Base-by-base conservation (phyloP, 768 basidiomycete genomes). In the Trametes cubensis region DNA sequence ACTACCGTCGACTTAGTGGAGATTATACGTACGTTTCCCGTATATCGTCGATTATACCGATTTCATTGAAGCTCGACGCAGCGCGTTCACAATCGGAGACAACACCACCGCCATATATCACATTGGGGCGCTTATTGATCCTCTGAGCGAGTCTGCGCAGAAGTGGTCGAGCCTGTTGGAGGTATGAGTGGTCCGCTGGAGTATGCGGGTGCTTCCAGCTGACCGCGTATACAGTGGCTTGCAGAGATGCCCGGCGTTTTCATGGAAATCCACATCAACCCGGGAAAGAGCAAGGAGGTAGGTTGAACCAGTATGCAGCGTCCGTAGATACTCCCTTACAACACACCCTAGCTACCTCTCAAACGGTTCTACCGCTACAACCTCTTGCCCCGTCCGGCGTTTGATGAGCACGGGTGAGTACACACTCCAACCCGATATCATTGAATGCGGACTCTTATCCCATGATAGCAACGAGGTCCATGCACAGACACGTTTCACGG, bases 341-440 rank as follows among this genome's bases (percentile, higher is more conserved):
- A 13, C 48, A 5, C 4, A 20, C 46, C 26, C 2, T 63, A 97
- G 91, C 78, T 97, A 26, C 94, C 95, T 0, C 76, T 98, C 45
- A 98, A 97, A 73, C 84, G 89, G 18, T 98, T 98, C 79, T 98
- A 97, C 72, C 88, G 91, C 7, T 93, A 88, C 70, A 87, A 85
- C 55, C 75, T 94, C 5, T 70, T 77, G 2, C 80, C 86, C 2
- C 71, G 75, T 4, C 76, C 89, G 15, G 60, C 72, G 0, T 98
- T 94, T 70, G 85, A 92, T 62, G 76, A 82, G 18, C 73, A 83
- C 41, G 91, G 93, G 92, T 94, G 71, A 47, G 85, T 25, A 17
- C 25, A 66, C 38, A 15, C 26, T 28, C n/a, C n/a, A 8, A 3
- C 7, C 13, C 3, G 5, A 28, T 23, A 10, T 17, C 18, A 14